Conservation (phyloP, 2,329 filamentous ascomycete species). For the Apiospora hydei region DNA sequence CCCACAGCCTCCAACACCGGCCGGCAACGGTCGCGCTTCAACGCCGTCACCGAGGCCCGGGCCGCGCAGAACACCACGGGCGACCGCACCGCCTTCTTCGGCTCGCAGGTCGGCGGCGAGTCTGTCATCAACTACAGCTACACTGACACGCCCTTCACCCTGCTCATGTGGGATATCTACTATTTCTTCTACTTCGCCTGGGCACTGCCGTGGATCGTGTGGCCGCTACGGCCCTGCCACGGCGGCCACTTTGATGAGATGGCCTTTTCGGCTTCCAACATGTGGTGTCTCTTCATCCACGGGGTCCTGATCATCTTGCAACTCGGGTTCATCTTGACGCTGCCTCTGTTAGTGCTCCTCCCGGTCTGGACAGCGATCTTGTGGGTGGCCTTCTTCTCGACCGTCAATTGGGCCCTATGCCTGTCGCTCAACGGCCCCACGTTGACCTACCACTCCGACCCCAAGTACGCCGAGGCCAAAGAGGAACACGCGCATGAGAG, state of each 20-base stretch:
- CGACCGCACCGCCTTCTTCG: constrained; percentile 58
- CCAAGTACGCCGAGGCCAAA: constrained; percentile 56
- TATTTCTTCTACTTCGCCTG: constrained; percentile 62
- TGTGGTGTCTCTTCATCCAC: constrained; percentile 65
- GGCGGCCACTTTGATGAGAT: constrained; percentile 69
- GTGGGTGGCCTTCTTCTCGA: constrained; percentile 52
- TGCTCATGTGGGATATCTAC: constrained; percentile 60
- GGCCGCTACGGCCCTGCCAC: constrained; percentile 62
- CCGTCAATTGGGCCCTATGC: constrained; percentile 60
- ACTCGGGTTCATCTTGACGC: constrained; percentile 62
- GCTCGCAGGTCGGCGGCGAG: constrained; percentile 64
- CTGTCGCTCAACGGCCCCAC: constrained; percentile 59
- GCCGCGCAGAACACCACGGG: background rate
- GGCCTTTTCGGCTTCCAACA: constrained; percentile 62
- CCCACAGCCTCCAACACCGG: constrained; percentile 8
- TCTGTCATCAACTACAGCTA: constrained; percentile 68
- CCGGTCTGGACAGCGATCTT: constrained; percentile 56
- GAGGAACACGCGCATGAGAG: constrained; percentile 67
- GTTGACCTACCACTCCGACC: constrained; percentile 58
- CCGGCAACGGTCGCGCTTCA: constrained; percentile 14
- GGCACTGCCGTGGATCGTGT: constrained; percentile 67
- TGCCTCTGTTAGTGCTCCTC: constrained; percentile 59
- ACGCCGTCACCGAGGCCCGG: constrained; percentile 1
- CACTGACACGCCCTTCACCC: constrained; percentile 61
- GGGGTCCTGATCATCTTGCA: constrained; percentile 66